Conservation (phyloP, 2,329 filamentous ascomycete species). For the Clarireedia sp. region DNA sequence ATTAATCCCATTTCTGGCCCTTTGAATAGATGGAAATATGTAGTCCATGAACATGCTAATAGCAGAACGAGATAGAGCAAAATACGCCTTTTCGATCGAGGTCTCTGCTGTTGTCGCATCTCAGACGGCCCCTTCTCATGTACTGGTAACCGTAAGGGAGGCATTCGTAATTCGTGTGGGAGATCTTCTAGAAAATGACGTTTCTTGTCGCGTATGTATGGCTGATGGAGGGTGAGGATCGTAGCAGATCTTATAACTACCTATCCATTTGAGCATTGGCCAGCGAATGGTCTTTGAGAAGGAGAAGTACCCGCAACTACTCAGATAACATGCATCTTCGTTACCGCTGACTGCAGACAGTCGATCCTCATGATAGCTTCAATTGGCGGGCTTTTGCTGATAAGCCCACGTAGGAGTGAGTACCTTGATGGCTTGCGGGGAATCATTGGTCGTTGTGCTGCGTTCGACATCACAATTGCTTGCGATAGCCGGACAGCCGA, state of each 20-base stretch:
- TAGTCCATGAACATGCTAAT: constrained; percentile 2
- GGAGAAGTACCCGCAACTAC: not conserved
- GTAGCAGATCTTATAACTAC: not conserved
- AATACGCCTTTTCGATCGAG: constrained; percentile 2
- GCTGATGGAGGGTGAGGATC: not conserved
- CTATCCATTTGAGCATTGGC: not conserved
- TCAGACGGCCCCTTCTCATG: not conserved
- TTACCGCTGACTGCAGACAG: too few relatives aligned
- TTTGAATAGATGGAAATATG: not conserved
- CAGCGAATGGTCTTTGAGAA: not conserved
- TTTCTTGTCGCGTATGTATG: not conserved
- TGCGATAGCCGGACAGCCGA: too few relatives aligned
- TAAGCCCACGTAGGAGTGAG: too few relatives aligned
- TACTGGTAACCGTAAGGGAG: not conserved
- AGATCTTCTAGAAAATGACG: not conserved
- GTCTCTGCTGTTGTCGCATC: not conserved
- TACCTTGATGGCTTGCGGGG: too few relatives aligned
- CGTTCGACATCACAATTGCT: too few relatives aligned
- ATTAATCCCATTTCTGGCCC: not conserved
- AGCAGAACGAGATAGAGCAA: constrained; percentile 1
- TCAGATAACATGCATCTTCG: too few relatives aligned
- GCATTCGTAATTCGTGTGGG: not conserved
- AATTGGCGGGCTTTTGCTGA: too few relatives aligned
- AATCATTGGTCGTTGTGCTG: too few relatives aligned
- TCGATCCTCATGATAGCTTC: too few relatives aligned